phyloP scores from a whole-genome alignment of 108 stramenopile genomes.

The Nitzschia inconspicua region DNA sequence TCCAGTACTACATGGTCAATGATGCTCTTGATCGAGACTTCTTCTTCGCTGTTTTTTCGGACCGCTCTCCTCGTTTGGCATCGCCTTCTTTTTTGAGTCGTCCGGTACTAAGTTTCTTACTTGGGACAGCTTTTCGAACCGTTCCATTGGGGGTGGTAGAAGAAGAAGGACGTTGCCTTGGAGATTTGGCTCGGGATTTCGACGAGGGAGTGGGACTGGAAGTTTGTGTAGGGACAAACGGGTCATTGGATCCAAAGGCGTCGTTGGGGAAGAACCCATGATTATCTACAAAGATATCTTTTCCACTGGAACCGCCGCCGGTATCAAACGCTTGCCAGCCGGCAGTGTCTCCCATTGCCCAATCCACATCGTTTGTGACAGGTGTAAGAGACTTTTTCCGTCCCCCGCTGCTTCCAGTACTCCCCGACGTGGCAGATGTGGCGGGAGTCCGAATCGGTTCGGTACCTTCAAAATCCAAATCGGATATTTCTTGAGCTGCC shows the following conservation, averaged over 20 bases:
- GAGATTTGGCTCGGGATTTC: too few species aligned
- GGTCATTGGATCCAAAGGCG: slow-evolving; percentile 5
- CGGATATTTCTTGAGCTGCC: slow-evolving; percentile 19
- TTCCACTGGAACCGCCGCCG: background rate
- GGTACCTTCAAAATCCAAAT: background rate
- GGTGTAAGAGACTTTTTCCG: slow-evolving; percentile 1
- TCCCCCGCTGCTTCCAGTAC: slow-evolving; percentile 1
- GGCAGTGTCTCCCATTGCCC: slow-evolving; percentile 12
- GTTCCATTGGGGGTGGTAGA: background rate
- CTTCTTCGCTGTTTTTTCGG: slow-evolving; percentile 6
- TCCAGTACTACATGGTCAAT: slow-evolving; percentile 19
- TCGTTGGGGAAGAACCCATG: slow-evolving; percentile 35
- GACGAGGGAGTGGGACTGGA: background rate
- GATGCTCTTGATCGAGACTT: slow-evolving; percentile 10
- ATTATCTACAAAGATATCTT: slow-evolving; percentile 20
- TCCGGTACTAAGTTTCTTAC: background rate
- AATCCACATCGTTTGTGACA: slow-evolving; percentile 15
- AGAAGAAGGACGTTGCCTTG: background rate
- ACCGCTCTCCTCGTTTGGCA: background rate
- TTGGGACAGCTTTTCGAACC: background rate
- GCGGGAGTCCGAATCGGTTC: too few species aligned
- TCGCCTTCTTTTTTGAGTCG: too few species aligned
- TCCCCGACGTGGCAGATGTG: too few species aligned
- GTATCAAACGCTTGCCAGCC: slow-evolving; percentile 32
- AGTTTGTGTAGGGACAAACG: background rate